Conservation (phyloP, 2,329 filamentous ascomycete species). For the Trichoderma sp. region DNA sequence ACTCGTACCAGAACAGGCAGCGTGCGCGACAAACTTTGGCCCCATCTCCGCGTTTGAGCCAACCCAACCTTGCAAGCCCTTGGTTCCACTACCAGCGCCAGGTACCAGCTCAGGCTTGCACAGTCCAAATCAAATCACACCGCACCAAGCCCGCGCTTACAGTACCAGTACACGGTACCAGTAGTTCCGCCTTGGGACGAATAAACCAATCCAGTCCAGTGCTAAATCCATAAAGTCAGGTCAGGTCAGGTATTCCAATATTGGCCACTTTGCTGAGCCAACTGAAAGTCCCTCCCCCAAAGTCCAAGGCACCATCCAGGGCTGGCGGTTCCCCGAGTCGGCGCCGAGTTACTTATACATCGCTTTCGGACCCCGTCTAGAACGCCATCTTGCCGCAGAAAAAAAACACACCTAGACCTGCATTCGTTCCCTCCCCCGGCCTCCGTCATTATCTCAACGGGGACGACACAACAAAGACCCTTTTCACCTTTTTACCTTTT, state of each 20-base stretch:
- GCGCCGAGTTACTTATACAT: constrained; percentile 12
- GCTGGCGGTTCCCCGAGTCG: constrained; percentile 13
- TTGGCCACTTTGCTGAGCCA: neutral
- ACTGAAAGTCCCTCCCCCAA: neutral
- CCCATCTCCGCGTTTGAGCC: constrained; percentile 22
- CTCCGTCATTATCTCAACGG: neutral
- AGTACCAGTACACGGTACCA: neutral
- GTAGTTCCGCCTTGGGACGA: constrained; percentile 3
- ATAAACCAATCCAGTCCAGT: neutral
- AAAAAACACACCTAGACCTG: constrained; percentile 11
- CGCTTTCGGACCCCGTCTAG: constrained; percentile 16
- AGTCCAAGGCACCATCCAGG: neutral
- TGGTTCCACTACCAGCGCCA: constrained; percentile 18
- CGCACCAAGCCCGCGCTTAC: constrained; percentile 17
- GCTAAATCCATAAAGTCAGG: neutral
- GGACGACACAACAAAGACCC: neutral
- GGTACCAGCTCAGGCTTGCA: constrained; percentile 9
- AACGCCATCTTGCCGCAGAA: constrained; percentile 17
- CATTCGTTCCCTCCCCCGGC: constrained; percentile 5
- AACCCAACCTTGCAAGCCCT: constrained; percentile 20
- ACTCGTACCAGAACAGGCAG: neutral
- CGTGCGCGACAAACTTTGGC: constrained; percentile 22
- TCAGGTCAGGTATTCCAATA: neutral
- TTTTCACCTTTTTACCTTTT: neutral
- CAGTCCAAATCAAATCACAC: constrained; percentile 13